Evolutionary conservation across 371 early-diverging fungal species (phyloP).

Genomic region (Amoeboaphelidium protococcarum): DNA sequence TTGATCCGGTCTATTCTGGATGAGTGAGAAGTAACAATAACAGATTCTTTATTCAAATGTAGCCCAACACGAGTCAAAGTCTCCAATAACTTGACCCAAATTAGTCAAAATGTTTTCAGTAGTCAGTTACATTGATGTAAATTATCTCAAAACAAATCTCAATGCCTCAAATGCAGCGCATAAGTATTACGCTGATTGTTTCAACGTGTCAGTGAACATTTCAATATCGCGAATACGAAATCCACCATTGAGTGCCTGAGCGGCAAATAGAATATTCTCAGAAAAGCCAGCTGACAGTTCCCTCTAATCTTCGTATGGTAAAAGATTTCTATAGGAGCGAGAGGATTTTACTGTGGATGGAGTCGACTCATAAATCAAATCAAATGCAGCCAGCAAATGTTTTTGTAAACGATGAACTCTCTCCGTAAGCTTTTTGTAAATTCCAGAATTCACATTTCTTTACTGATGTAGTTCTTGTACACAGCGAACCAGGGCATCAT

Average conservation of each 20-base stretch:
- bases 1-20: conserved; percentile 6
- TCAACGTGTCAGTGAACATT: conserved; percentile 9
- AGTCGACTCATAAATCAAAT: neutral
- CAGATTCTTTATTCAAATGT: conserved; percentile 27
- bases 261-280: conserved; percentile 30
- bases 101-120: neutral
- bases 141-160: conserved; percentile 14
- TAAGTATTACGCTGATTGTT: conserved; percentile 12
- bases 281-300: conserved; percentile 25
- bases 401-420: neutral
- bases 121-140: conserved; percentile 4
- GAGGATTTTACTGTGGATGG: conserved; percentile 6
- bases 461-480: too few relatives aligned
- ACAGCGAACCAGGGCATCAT: too few relatives aligned
- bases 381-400: neutral
- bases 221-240: conserved; percentile 31
- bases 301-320: conserved; percentile 26
- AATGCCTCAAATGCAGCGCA: conserved; percentile 21
- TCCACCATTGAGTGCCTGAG: conserved; percentile 25
- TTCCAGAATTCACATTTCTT: too few relatives aligned
- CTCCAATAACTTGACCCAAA: conserved; percentile 11
- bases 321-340: conserved; percentile 16
- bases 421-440: too few relatives aligned
- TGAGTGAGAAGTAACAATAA: conserved; percentile 26
- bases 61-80: conserved; percentile 29